Conservation (phyloP, 805 yeast genomes). For the Brettanomyces anomalus region DNA sequence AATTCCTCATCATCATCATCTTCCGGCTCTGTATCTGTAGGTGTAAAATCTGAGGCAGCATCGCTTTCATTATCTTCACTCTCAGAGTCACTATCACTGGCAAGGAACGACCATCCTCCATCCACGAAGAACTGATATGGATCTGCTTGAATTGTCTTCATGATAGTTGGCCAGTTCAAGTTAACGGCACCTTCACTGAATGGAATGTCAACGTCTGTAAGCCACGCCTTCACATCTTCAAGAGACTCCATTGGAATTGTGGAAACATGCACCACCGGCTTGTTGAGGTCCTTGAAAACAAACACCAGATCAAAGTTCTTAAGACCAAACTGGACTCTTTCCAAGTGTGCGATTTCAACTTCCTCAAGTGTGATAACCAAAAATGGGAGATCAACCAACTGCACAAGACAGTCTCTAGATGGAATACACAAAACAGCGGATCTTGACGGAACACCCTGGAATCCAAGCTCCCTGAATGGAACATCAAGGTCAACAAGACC, state of each 20-base stretch:
- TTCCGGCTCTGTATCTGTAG: constrained; percentile 50
- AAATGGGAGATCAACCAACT: constrained; percentile 90
- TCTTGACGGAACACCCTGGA: constrained; percentile 94
- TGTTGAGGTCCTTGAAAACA: constrained; percentile 82
- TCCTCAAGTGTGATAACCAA: constrained; percentile 85
- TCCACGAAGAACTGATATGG: constrained; percentile 90
- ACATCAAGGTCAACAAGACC: constrained; percentile 83
- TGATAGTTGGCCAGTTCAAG: constrained; percentile 90
- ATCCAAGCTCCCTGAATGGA: constrained; percentile 93
- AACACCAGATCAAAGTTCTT: constrained; percentile 96
- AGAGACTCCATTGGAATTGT: constrained; percentile 89
- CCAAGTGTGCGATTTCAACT: constrained; percentile 89
- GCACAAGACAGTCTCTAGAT: constrained; percentile 92
- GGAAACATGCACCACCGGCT: constrained; percentile 85
- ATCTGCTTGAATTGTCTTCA: constrained; percentile 87
- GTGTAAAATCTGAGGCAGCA: constrained; percentile 56
- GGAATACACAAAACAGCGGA: constrained; percentile 94
- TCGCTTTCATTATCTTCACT: constrained; percentile 62
- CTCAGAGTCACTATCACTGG: constrained; percentile 78
- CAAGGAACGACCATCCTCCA: constrained; percentile 95
- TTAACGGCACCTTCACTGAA: constrained; percentile 91
- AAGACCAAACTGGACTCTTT: constrained; percentile 94
- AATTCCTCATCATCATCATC: constrained; percentile 33
- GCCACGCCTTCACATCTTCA: constrained; percentile 93
- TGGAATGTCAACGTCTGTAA: constrained; percentile 96